These are phyloP conservation scores for Fusarium sp. DNA, from an alignment of 2,329 filamentous ascomycete genomes.

Conservation along the genomic window DNA sequence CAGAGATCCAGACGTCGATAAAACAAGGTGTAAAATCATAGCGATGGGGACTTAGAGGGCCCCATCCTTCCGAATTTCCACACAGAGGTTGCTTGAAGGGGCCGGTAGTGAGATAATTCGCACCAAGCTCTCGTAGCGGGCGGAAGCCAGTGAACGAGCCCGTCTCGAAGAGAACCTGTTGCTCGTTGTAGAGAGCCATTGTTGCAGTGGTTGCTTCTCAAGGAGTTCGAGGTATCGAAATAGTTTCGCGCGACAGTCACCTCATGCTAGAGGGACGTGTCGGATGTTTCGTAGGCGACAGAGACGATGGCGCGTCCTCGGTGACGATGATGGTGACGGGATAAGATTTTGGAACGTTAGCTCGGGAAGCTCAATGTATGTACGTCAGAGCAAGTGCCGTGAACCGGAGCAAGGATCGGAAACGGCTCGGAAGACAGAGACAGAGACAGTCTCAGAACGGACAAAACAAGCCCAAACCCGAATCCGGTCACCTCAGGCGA, in stretches of 20 bases:
- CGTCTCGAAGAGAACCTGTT: constrained; percentile 64
- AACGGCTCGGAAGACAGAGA: constrained; percentile 9
- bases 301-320: constrained; percentile 31
- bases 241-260: constrained; percentile 62
- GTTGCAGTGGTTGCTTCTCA: constrained; percentile 24
- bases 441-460: constrained; percentile 10
- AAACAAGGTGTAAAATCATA: constrained; percentile 99
- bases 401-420: constrained; percentile 13
- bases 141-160: constrained; percentile 72
- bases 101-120: constrained; percentile 69
- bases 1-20: constrained; percentile 87
- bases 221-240: constrained; percentile 4
- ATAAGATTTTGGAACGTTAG: constrained; percentile 20
- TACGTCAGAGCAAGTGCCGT: constrained; percentile 31
- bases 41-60: constrained; percentile 84
- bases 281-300: constrained; percentile 2
- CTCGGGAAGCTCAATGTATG: constrained; percentile 29
- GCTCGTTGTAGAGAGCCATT: constrained; percentile 51
- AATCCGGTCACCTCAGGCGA: constrained; percentile 22
- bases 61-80: constrained; percentile 93
- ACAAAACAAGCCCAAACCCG: constrained; percentile 4
- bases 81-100: constrained; percentile 78
- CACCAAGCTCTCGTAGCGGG: constrained; percentile 62
- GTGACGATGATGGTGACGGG: constrained; percentile 6
- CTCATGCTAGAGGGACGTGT: constrained; percentile 42